phyloP scores from a whole-genome alignment of 2,329 filamentous ascomycete species.

The Hypoxylon sp. region DNA sequence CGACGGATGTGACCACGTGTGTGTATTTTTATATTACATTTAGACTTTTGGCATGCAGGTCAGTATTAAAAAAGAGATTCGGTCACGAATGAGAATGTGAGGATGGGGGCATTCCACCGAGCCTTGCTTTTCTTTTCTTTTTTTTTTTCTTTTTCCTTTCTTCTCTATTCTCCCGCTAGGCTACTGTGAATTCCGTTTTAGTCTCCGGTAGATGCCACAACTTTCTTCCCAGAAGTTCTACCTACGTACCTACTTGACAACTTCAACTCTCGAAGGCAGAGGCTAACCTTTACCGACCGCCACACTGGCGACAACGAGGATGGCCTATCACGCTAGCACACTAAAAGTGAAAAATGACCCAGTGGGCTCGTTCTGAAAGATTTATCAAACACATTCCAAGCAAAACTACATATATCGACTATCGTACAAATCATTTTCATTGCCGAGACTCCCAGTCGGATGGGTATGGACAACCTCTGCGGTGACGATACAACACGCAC shows the following conservation, averaged over 20 bases:
- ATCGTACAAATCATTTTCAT: slow-evolving; percentile 27
- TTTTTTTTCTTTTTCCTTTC: slow-evolving; percentile 2
- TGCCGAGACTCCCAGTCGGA: background rate
- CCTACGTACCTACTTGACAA: too few relatives aligned
- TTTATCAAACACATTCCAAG: slow-evolving; percentile 18
- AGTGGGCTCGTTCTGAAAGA: background rate
- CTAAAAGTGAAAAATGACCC: background rate
- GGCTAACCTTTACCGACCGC: background rate
- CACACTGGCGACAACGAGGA: background rate
- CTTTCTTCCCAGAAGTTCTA: background rate
- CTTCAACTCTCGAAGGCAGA: background rate
- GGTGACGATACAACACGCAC: slow-evolving; percentile 12
- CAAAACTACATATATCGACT: slow-evolving; percentile 9
- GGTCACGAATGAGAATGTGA: slow-evolving; percentile 16
- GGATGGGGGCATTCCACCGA: slow-evolving; percentile 9
- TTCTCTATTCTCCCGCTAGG: background rate
- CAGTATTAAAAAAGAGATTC: slow-evolving; percentile 15
- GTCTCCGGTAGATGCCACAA: background rate
- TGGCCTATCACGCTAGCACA: background rate
- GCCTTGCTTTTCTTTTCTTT: slow-evolving; percentile 12
- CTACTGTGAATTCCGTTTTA: background rate
- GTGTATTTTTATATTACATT: slow-evolving; percentile 21
- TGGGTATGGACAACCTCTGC: background rate
- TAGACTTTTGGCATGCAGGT: slow-evolving; percentile 19
- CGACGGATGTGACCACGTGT: slow-evolving; percentile 21